Conservation (phyloP, 2,329 filamentous ascomycete genomes). For the Epichloe bromicola region DNA sequence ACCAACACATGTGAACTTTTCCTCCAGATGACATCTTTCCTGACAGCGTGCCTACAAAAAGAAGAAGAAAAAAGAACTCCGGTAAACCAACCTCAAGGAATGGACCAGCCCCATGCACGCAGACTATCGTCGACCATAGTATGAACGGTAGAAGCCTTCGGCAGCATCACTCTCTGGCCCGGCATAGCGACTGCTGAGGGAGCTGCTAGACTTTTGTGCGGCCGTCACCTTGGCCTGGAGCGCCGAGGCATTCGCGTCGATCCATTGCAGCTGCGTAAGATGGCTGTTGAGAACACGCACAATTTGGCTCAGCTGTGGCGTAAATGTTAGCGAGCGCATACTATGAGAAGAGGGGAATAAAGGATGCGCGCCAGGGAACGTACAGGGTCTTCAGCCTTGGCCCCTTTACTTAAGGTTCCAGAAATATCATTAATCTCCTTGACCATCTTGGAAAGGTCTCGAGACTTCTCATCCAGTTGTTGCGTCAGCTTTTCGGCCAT, state of each 20-base stretch:
- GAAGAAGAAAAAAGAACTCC: constrained; percentile 3
- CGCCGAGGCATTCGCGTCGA: constrained; percentile 71
- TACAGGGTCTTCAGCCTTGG: constrained; percentile 78
- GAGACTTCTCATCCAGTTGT: constrained; percentile 83
- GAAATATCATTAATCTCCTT: constrained; percentile 94
- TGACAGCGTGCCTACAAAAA: not conserved
- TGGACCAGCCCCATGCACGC: not conserved
- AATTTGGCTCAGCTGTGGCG: constrained; percentile 73
- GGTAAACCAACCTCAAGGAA: not conserved
- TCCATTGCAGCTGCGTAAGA: constrained; percentile 81
- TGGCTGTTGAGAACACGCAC: constrained; percentile 91
- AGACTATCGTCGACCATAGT: constrained; percentile 56
- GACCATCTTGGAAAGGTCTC: constrained; percentile 89
- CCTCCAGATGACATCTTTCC: constrained; percentile 1
- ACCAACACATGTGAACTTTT: constrained; percentile 5
- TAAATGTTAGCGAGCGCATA: constrained; percentile 7
- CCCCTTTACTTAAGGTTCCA: constrained; percentile 76
- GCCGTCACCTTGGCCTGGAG: constrained; percentile 71
- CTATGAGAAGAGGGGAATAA: constrained; percentile 4
- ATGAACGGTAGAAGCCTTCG: constrained; percentile 84
- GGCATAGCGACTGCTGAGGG: constrained; percentile 42
- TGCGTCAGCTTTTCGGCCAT: constrained; percentile 86
- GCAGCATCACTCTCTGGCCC: constrained; percentile 57
- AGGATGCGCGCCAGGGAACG: constrained; percentile 21
- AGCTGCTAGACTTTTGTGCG: constrained; percentile 67